Conservation (phyloP, 108 stramenopile species). For the Skeletonema menzelii region DNA sequence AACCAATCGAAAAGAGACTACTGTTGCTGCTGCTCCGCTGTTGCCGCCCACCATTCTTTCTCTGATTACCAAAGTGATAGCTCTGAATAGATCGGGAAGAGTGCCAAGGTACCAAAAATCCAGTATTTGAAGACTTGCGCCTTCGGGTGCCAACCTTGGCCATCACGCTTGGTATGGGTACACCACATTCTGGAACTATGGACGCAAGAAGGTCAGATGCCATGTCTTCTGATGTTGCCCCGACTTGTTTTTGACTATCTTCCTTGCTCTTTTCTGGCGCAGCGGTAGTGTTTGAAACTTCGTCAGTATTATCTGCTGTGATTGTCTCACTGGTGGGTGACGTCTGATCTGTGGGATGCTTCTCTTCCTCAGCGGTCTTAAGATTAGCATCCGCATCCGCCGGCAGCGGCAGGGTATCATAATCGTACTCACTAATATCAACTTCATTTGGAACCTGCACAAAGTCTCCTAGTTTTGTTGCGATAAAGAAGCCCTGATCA, state of each 20-base stretch:
- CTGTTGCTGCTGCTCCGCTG: background rate
- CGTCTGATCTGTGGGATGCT: background rate
- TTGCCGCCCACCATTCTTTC: background rate
- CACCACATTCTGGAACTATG: conserved; percentile 41
- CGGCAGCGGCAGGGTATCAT: background rate
- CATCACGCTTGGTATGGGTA: conserved; percentile 37
- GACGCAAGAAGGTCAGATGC: conserved; percentile 22
- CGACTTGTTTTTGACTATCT: conserved; percentile 8
- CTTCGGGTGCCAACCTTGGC: conserved; percentile 23
- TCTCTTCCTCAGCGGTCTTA: background rate
- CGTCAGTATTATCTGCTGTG: background rate
- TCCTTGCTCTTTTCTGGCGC: background rate
- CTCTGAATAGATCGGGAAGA: conserved; percentile 37
- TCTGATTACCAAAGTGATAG: conserved; percentile 23
- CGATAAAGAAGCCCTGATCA: conserved; percentile 35
- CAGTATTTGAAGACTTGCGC: conserved; percentile 10
- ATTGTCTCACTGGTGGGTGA: background rate
- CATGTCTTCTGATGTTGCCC: conserved; percentile 4
- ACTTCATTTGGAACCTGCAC: conserved; percentile 13
- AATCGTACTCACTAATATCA: background rate
- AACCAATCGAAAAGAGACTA: background rate
- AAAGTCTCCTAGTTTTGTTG: conserved; percentile 38
- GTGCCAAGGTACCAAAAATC: conserved; percentile 43
- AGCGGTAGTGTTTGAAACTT: background rate
- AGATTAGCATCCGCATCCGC: background rate